A percentile compares a stretch with the other conserved stretches of the same genome.
Conservation (phyloP, 192 early-diverging fungal genomes). For the Backusella morwellensis region DNA sequence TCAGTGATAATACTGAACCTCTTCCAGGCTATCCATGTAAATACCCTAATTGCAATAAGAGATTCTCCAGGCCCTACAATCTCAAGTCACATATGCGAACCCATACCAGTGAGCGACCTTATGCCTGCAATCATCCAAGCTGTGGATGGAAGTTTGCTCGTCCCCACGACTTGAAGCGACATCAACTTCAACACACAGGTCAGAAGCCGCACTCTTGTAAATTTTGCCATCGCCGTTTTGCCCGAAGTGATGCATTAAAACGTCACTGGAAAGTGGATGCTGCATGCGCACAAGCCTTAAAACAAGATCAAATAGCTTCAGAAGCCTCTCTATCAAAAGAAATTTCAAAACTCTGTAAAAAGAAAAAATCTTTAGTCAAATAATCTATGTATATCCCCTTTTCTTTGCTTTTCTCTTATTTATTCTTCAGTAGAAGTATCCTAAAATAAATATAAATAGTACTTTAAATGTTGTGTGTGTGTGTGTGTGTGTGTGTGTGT, state of each 20-base stretch:
- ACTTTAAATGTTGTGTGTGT: not conserved
- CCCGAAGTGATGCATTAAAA: constrained; percentile 69
- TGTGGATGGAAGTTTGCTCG: constrained; percentile 67
- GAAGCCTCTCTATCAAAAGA: constrained; percentile 3
- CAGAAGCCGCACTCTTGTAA: constrained; percentile 74
- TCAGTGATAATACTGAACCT: not conserved
- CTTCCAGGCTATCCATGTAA: constrained; percentile 1
- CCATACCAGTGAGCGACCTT: constrained; percentile 72
- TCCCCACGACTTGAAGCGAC: constrained; percentile 75
- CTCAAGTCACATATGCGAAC: constrained; percentile 73
- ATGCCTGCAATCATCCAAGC: constrained; percentile 46
- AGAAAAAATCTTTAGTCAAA: not conserved
- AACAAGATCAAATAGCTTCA: not conserved
- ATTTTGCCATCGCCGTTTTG: constrained; percentile 76
- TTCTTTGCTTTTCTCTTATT: not conserved
- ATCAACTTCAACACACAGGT: constrained; percentile 72
- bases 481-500: not conserved
- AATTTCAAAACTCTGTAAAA: not conserved
- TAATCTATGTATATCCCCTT: not conserved
- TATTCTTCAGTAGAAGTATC: not conserved
- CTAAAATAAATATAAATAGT: not conserved
- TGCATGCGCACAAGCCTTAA: constrained; percentile 11
- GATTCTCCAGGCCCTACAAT: constrained; percentile 72
- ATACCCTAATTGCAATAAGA: constrained; percentile 30
- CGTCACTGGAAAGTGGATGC: constrained; percentile 42